Conservation (phyloP, 1,139 yeast genomes). For the Suhomyces bribrorum region DNA sequence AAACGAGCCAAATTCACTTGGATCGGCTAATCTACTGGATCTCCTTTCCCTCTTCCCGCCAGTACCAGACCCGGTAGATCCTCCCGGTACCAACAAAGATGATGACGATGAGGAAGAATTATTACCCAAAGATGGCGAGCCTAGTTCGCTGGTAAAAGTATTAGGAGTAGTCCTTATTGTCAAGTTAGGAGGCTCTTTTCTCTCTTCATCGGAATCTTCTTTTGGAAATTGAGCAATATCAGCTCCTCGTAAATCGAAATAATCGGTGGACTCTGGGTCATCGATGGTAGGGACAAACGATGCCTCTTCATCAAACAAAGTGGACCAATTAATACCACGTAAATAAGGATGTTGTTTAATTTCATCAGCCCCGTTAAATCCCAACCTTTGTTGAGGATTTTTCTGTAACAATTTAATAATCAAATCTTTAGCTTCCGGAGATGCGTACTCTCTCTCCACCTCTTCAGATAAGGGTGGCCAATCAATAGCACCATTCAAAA, state of each 20-base stretch:
- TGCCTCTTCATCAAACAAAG: conserved; percentile 71
- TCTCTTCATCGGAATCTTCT: conserved; percentile 45
- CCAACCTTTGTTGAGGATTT: conserved; percentile 69
- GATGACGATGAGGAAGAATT: conserved; percentile 13
- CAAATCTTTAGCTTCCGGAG: conserved; percentile 73
- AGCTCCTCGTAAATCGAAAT: conserved; percentile 92
- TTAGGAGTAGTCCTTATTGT: conserved; percentile 8
- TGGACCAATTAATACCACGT: conserved; percentile 70
- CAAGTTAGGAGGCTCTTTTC: conserved; percentile 10
- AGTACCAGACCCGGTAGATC: conserved; percentile 7
- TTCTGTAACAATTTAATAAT: conserved; percentile 60
- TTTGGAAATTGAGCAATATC: conserved; percentile 60
- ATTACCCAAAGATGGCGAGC: conserved; percentile 21
- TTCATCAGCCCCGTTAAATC: conserved; percentile 75
- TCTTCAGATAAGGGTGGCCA: conserved; percentile 72
- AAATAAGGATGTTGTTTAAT: conserved; percentile 80
- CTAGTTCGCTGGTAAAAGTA: conserved; percentile 19
- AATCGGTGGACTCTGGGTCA: conserved; percentile 87
- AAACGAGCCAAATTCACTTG: conserved; percentile 88
- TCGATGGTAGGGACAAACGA: conserved; percentile 80
- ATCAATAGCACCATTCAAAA: conserved; percentile 67
- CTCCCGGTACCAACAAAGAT: conserved; percentile 16
- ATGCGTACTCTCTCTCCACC: conserved; percentile 55
- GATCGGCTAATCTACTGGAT: conserved; percentile 69
- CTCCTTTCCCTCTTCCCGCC: conserved; percentile 58